Base-by-base conservation (phyloP, 2,329 filamentous ascomycete genomes). In the Penicillium psychrosexuale region DNA sequence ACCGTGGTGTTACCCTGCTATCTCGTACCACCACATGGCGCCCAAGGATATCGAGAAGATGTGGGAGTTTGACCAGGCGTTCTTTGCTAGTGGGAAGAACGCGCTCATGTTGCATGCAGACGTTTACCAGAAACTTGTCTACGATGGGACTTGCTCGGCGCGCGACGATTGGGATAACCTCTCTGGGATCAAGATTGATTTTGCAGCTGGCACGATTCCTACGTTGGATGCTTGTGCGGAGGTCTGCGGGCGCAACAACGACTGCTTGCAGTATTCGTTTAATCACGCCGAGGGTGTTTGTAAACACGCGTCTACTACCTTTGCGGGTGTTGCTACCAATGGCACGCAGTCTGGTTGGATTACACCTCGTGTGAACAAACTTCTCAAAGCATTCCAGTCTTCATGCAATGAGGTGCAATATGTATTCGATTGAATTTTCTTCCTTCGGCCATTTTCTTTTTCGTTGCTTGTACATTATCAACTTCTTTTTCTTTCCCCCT, bases 11-110 rank as follows among this genome's bases (percentile, higher is more conserved):
- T 80, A 76, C 58, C 75, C 77, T 22, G 74, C 74, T 2, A 70
- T 78, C 3, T 70, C 78, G 3, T 82, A 80, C 61, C 79, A 81
- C 56, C 77, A 79, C 60, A 69, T 82, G 42, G 64, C 68, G 0
- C 67, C 73, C 0, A 60, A 68, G 1, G 73, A 80, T 30, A 73
- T 76, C 8, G 64, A 69, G n/a, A 65, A 69, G 9, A 66, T 81
- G 47, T 75, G 72, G 63, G 66, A 67, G 9, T 75, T 81, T 28
- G 75, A 81, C 55, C 70, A 68, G 19, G 55, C 43, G 1, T 75
- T 82, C 64, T 85, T 85, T 69, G 79, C 82, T 69, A 84, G 84
- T 66, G 84, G 57, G n/a, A 64, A 65, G 36, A 67, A 66, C 17
- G 53, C 58, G 2, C 47, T 65, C 9, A 45, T 69, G 15, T 40